A percentile compares a stretch with the other conserved stretches of the same genome.
Conservation (phyloP, 345 rosid genomes). For the Ceriops tagal region DNA sequence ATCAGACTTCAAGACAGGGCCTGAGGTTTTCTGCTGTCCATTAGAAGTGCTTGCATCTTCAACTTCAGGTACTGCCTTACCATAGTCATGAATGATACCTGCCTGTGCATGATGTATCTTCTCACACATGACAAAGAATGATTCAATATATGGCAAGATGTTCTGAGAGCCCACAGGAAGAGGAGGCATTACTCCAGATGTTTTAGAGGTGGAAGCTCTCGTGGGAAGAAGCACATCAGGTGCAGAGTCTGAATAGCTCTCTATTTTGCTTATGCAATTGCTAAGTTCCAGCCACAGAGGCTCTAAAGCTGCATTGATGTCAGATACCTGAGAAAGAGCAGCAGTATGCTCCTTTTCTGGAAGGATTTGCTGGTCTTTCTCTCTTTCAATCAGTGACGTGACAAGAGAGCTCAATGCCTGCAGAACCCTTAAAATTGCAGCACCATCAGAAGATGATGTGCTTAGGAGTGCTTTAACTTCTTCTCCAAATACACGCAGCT, state of each 20-base stretch:
- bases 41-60: constrained; percentile 57
- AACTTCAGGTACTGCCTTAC: constrained; percentile 48
- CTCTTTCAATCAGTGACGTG: constrained; percentile 50
- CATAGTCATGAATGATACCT: constrained; percentile 56
- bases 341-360: constrained; percentile 53
- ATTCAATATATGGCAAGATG: constrained; percentile 89
- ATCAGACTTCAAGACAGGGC: constrained; percentile 53
- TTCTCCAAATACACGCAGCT: constrained; percentile 77
- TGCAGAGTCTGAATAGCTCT: constrained; percentile 68
- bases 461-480: constrained; percentile 75
- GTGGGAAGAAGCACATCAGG: constrained; percentile 40
- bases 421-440: constrained; percentile 84
- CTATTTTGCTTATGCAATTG: constrained; percentile 85
- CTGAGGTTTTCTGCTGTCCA: constrained; percentile 52
- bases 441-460: constrained; percentile 78
- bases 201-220: constrained; percentile 44
- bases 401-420: constrained; percentile 86
- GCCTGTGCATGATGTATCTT: constrained; percentile 79
- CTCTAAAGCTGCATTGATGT: constrained; percentile 71
- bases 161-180: constrained; percentile 98
- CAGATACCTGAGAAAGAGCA: constrained; percentile 60
- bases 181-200: constrained; percentile 61
- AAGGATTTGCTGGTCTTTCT: constrained; percentile 46
- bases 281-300: constrained; percentile 92
- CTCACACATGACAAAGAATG: constrained; percentile 87